Conservation (phyloP, 108 stramenopile species). For the Seminavis robusta region DNA sequence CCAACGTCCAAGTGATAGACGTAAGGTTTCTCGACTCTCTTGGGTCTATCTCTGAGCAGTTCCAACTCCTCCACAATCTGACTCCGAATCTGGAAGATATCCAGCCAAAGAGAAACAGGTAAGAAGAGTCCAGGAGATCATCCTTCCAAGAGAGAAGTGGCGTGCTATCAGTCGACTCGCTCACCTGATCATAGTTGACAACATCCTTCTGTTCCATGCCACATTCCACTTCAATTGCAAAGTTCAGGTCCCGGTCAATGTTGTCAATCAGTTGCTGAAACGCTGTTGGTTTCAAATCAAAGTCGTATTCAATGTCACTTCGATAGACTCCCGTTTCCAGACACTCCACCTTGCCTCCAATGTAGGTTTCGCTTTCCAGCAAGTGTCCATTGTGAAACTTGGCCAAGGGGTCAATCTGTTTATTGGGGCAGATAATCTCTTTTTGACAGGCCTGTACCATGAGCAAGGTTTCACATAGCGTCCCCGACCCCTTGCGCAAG, state of each 20-base stretch:
- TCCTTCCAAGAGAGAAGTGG: background rate
- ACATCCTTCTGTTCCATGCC: constrained; percentile 86
- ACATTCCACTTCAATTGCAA: constrained; percentile 97
- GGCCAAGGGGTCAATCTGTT: constrained; percentile 88
- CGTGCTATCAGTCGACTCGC: constrained; percentile 13
- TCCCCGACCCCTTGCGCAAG: constrained; percentile 93
- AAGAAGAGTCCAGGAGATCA: constrained; percentile 1
- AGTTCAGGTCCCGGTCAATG: constrained; percentile 94
- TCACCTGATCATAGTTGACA: constrained; percentile 95
- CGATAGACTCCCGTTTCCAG: constrained; percentile 99
- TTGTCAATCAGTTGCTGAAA: constrained; percentile 96
- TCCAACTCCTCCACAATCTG: constrained; percentile 93
- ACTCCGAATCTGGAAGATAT: constrained; percentile 31
- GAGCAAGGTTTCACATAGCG: constrained; percentile 95
- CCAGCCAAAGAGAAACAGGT: no score
- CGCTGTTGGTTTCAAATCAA: constrained; percentile 89
- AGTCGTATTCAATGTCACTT: constrained; percentile 92
- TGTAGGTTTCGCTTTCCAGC: constrained; percentile 97
- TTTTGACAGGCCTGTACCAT: constrained; percentile 96
- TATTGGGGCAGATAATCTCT: constrained; percentile 96
- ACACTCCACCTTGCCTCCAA: constrained; percentile 99
- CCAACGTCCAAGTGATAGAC: constrained; percentile 98
- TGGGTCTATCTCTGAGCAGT: constrained; percentile 91
- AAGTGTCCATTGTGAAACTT: constrained; percentile 93
- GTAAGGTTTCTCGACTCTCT: constrained; percentile 86